Conservation (phyloP, 139 green algal species). For the Chlorella sp. region DNA sequence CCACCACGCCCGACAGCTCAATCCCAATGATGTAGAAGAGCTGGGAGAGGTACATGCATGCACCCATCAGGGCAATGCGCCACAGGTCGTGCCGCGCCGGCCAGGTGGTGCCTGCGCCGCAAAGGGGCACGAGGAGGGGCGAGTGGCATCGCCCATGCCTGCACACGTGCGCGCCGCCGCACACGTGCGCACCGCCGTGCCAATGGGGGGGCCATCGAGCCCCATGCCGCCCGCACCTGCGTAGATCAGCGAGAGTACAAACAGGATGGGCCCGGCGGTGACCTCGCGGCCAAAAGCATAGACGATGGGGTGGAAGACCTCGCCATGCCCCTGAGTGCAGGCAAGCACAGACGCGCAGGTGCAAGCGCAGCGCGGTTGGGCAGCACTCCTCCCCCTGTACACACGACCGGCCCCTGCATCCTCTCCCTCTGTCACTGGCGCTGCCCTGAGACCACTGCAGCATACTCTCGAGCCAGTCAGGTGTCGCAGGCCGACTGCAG, state of each 20-base stretch:
- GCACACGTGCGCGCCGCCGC: background rate
- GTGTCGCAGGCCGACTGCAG: no score
- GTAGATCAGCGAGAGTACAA: constrained; percentile 34
- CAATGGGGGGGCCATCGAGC: background rate
- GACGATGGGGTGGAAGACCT: constrained; percentile 57
- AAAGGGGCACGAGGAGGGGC: background rate
- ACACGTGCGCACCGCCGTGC: background rate
- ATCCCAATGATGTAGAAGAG: constrained; percentile 78
- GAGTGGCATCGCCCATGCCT: background rate
- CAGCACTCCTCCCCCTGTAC: no score
- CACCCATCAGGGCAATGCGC: constrained; percentile 2
- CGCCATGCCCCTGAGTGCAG: no score
- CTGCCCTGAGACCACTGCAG: no score
- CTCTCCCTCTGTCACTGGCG: no score
- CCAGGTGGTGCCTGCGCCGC: constrained; percentile 17
- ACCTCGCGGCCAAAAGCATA: constrained; percentile 57
- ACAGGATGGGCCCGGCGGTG: constrained; percentile 51
- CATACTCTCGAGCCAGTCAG: no score
- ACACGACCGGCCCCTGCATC: no score
- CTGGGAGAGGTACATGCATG: constrained; percentile 41
- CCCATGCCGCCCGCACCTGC: constrained; percentile 9
- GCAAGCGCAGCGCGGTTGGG: no score
- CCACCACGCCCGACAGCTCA: constrained; percentile 64
- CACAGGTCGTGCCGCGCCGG: constrained; percentile 34
- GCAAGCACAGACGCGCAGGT: no score